Base-by-base conservation (phyloP, 2,329 filamentous ascomycete species). In the Whalleya microplaca region DNA sequence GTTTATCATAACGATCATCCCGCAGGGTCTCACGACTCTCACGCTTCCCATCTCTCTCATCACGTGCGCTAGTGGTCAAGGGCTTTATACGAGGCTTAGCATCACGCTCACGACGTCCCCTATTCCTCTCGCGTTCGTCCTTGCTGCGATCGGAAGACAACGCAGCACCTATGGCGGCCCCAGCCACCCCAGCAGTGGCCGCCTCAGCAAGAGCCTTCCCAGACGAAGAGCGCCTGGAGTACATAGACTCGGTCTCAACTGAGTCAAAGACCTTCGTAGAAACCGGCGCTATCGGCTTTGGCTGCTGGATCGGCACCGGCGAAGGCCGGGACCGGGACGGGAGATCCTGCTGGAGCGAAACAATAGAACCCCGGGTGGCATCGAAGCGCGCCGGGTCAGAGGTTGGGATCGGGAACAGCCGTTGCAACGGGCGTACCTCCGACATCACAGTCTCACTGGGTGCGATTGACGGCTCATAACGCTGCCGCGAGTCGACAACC, bases 281-380 rank as follows among this genome's bases (percentile, higher is more conserved):
- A 2, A 96, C 85, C 0, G 90, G 91, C 2, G 83, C 80, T 56
- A 91, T 83, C 2, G 93, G 93, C 64, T 92, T 88, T 2, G 93
- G 93, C 66, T 96, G 91, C 70, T 95, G 89, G n/a, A 97, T 79
- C 10, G 87, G 86, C 29, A 92, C 81, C 0, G 84, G 79, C 5
- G 78, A 84, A 4, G 87, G 83, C 42, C 84, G 80, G 16, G 73
- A 69, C 18, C 72, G 74, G 20, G 75, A 71, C 2, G 77, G 69
- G 7, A 76, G 67, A 43, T 77, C 74, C 52, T 74, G 71, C 40
- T 71, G 72, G 72, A 55, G 71, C 16, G 78, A 78, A 14, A 78
- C 70, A n/a, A 78, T 68, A 40, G 84, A 83, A 20, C 75, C 77
- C 29, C 79, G 78, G 21, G 73, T 75, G 47, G 80, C 83, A 61